Evolutionary conservation across 768 basidiomycete species (phyloP), one percentile per base, ranked within the genome.

Genomic region (Tylopilus vinaceipallidus): DNA sequence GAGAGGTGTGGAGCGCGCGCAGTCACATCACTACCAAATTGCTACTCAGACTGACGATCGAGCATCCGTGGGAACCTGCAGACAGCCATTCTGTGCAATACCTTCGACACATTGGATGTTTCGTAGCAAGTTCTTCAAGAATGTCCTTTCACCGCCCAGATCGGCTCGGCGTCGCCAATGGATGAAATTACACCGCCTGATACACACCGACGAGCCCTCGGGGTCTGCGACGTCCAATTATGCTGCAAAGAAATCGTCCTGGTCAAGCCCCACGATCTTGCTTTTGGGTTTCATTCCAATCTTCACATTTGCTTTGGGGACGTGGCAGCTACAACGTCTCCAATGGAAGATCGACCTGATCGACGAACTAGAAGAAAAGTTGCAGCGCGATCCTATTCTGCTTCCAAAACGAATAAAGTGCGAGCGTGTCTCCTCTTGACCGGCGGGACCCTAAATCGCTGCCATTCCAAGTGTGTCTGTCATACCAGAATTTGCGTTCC

Each of bases 261-360:
- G 81, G 75, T 63, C 86, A 14, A 88, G 72, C 36, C 85, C 88
- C 2, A 83, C 85, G 9, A 80, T 91, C 74, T 54, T 89, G 17
- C 68, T 92, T 26, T 73, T 94, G 51, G 90, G 91, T 27, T 79
- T 88, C 57, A 88, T 97, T 47, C 97, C 97, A 1, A 72, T 98
- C 52, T 84, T 97, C 63, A 92, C 93, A 0, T 92, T 94, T 57
- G 87, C 78, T 14, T 74, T 99, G 53, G 95, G 97, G 16, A 81
- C 83, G 17, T 98, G 95, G 95, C 97, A 99, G 70, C 73, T 99
- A 27, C 81, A 91, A 59, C 82, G 97, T 41, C 78, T 98, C 26
- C 81, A 90, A 66, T 99, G 97, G 97, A 99, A 99, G 70, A 75
- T 95, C 38, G 81, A 82, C 45, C 76, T 99, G 43, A 98, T 98